Evolutionary conservation across 306 rosid species (phyloP), one percentile per base, ranked within the genome.

Genomic region (Calophaca sinica): DNA sequence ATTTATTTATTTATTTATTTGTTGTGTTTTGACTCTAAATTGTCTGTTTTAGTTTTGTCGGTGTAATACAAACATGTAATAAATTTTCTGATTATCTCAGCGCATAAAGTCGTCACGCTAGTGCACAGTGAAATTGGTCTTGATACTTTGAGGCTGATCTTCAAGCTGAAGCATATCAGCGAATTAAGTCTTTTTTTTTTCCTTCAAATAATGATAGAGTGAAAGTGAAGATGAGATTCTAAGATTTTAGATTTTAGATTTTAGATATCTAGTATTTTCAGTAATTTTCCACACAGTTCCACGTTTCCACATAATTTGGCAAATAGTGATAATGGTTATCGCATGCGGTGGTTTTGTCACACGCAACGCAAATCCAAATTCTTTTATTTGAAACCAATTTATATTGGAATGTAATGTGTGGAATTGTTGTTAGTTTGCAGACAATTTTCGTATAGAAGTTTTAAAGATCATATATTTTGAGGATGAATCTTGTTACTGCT

Each of bases 401-500:
- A 9, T 5, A 10, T 31, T 8, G 8, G 61, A 32, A 38, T 61
- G 12, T 41, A 28, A 10, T 35, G 32, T 15, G 6, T 14, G 6
- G 11, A 51, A 58, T 59, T 36, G 29, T 42, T 58, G 57, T 39
- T 59, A 20, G 5, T 28, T 13, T 15, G 13, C 10, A 6, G 6
- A 31, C 59, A 66, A 5, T 44, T 13, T 54, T 65, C 9, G 1
- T 20, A 20, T 20, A 20, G 26, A 74, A 36, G 2, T 73, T 48
- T 9, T 7, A 31, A 53, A 9, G 46, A 63, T 72, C 63, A n/a
- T 54, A 64, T 7, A 28, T 38, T 41, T 31, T 48, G 49, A 60
- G 71, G 58, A 66, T 20, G 26, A 1, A 28, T 73, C 57, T 49
- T 35, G 62, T 57, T 54, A 55, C 11, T 71, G 14, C 61, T 15